phyloP scores from a whole-genome alignment of 768 basidiomycete genomes.

The Suillus alpinus region DNA sequence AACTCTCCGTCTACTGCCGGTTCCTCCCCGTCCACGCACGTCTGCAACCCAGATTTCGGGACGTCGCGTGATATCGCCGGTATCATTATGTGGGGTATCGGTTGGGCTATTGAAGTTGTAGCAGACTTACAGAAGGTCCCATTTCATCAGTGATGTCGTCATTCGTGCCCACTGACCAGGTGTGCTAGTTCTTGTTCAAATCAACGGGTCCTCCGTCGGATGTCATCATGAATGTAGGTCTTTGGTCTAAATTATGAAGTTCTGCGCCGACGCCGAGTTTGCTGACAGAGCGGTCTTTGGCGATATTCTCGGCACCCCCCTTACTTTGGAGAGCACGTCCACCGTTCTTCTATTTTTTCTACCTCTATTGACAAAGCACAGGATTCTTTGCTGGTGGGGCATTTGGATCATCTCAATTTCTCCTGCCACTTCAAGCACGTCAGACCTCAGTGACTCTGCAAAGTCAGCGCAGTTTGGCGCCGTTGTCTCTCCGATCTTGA shows the following conservation, averaged over 20 bases:
- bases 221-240: constrained; percentile 46
- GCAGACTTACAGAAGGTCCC: constrained; percentile 59
- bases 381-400: constrained; percentile 66
- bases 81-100: constrained; percentile 57
- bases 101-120: constrained; percentile 53
- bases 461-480: constrained; percentile 57
- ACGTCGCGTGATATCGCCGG: constrained; percentile 63
- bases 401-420: constrained; percentile 61
- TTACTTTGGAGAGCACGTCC: constrained; percentile 66
- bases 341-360: neutral
- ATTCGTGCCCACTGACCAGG: constrained; percentile 1
- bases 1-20: constrained; percentile 68
- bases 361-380: constrained; percentile 14
- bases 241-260: neutral
- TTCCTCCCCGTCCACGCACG: neutral
- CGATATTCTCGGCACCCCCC: constrained; percentile 63
- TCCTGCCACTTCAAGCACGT: constrained; percentile 46
- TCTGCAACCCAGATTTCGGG: constrained; percentile 55
- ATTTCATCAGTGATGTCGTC: too few species aligned
- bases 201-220: constrained; percentile 44
- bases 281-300: constrained; percentile 48
- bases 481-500: constrained; percentile 62
- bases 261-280: too few species aligned
- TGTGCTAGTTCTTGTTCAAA: constrained; percentile 49
- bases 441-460: constrained; percentile 34